Conservation (phyloP, 73 alveolate genomes). For the Symbiodinium natans region DNA sequence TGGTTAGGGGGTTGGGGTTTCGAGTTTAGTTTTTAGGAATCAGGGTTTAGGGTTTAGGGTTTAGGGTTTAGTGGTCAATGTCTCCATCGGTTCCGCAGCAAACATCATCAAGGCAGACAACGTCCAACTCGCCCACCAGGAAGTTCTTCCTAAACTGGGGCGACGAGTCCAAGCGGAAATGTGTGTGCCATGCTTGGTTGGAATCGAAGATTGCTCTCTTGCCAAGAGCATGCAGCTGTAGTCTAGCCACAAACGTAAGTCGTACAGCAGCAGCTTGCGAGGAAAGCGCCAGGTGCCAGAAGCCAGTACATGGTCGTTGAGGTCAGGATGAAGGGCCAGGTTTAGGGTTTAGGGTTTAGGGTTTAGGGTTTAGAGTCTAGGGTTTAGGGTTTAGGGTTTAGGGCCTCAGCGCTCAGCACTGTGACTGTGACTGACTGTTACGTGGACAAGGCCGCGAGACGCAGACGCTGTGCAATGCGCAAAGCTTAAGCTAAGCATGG, state of each 20-base stretch:
- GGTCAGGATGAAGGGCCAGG: too few relatives aligned
- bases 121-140: slow-evolving; percentile 22
- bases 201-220: neutral
- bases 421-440: too few relatives aligned
- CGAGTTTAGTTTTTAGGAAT: too few relatives aligned
- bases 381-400: too few relatives aligned
- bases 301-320: too few relatives aligned
- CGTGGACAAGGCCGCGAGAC: too few relatives aligned
- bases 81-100: neutral
- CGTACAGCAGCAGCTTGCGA: neutral
- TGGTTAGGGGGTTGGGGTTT: neutral
- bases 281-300: too few relatives aligned
- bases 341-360: neutral
- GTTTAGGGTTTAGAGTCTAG: too few relatives aligned
- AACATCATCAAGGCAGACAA: neutral
- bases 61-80: neutral
- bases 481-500: too few relatives aligned
- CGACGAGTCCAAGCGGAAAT: neutral
- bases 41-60: neutral
- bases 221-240: slow-evolving; percentile 17
- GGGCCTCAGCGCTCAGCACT: too few relatives aligned
- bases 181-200: neutral
- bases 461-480: too few relatives aligned
- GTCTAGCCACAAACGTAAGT: neutral
- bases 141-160: slow-evolving; percentile 10